phyloP scores from a whole-genome alignment of 1,139 yeast species.

The Torulaspora globosa region DNA sequence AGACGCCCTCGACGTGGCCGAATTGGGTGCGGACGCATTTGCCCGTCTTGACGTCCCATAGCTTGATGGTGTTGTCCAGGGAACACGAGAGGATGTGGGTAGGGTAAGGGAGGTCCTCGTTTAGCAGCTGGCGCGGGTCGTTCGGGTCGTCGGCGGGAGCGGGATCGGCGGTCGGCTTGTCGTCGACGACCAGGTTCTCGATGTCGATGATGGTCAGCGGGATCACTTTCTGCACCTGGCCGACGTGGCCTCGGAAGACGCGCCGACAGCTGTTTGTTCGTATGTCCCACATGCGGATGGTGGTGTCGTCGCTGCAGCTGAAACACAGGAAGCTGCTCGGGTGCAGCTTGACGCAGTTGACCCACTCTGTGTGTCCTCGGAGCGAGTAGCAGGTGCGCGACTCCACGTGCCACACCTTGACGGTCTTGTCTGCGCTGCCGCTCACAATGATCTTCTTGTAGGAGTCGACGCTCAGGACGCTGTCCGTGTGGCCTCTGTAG shows the following conservation, averaged over 20 bases:
- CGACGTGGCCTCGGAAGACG: conserved; percentile 61
- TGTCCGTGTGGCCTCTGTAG: conserved; percentile 85
- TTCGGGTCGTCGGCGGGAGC: conserved; percentile 23
- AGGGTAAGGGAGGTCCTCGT: conserved; percentile 46
- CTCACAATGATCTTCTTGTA: conserved; percentile 82
- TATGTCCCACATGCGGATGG: conserved; percentile 93
- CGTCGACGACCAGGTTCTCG: conserved; percentile 41
- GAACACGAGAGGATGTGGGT: conserved; percentile 85
- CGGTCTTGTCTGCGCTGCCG: conserved; percentile 88
- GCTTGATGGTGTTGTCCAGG: conserved; percentile 84
- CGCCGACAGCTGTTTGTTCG: conserved; percentile 71
- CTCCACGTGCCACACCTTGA: conserved; percentile 95
- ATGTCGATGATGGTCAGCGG: conserved; percentile 59
- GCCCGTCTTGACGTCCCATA: conserved; percentile 88
- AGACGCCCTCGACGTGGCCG: conserved; percentile 96
- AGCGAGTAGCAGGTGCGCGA: conserved; percentile 87
- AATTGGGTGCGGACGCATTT: conserved; percentile 87
- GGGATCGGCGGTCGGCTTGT: conserved; percentile 26
- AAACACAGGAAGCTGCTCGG: conserved; percentile 72
- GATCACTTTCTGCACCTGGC: conserved; percentile 86
- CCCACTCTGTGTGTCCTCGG: conserved; percentile 91
- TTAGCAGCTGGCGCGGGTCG: conserved; percentile 20
- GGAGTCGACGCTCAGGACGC: conserved; percentile 66
- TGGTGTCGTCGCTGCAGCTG: conserved; percentile 87
- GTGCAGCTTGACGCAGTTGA: conserved; percentile 83